Evolutionary conservation across 1,139 yeast genomes (phyloP).

Genomic region (Pichia inconspicua): DNA sequence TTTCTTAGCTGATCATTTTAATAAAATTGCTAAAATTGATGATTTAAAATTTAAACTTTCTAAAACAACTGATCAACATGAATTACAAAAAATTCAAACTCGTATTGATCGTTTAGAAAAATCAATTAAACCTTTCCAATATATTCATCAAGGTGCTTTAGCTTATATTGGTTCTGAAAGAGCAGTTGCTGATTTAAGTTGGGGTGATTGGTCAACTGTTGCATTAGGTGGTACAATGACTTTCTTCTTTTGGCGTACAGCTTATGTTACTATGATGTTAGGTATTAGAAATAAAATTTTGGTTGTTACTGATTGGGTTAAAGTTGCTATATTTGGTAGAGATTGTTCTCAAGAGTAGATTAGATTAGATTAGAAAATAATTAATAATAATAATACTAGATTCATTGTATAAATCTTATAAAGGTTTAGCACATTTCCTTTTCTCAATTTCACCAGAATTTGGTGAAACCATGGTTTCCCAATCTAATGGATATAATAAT

Average conservation of each 20-base stretch:
- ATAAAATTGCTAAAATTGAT: constrained; percentile 43
- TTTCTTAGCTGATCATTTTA: constrained; percentile 44
- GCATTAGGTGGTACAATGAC: constrained; percentile 54
- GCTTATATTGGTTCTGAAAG: constrained; percentile 59
- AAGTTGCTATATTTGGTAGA: constrained; percentile 51
- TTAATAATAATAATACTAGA: no score
- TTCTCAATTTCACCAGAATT: constrained; percentile 66
- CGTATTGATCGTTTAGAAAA: constrained; percentile 23
- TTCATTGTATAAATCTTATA: constrained; percentile 23
- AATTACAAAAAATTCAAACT: constrained; percentile 17
- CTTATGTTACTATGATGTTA: constrained; percentile 55
- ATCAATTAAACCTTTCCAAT: constrained; percentile 38
- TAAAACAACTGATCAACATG: constrained; percentile 14
- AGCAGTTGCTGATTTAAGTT: constrained; percentile 55
- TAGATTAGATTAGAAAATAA: no score
- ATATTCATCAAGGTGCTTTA: constrained; percentile 52
- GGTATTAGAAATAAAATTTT: constrained; percentile 51
- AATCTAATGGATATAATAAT: constrained; percentile 83
- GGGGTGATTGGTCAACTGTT: constrained; percentile 45
- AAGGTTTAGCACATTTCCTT: constrained; percentile 92
- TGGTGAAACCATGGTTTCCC: constrained; percentile 89
- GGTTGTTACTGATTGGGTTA: constrained; percentile 52
- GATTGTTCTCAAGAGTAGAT: constrained; percentile 48
- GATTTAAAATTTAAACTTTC: constrained; percentile 30
- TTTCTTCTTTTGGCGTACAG: constrained; percentile 58